A percentile compares a stretch with the other conserved stretches of the same genome.
Evolutionary conservation across 306 rosid genomes (phyloP).

Genomic region (Corylus heterophylla): DNA sequence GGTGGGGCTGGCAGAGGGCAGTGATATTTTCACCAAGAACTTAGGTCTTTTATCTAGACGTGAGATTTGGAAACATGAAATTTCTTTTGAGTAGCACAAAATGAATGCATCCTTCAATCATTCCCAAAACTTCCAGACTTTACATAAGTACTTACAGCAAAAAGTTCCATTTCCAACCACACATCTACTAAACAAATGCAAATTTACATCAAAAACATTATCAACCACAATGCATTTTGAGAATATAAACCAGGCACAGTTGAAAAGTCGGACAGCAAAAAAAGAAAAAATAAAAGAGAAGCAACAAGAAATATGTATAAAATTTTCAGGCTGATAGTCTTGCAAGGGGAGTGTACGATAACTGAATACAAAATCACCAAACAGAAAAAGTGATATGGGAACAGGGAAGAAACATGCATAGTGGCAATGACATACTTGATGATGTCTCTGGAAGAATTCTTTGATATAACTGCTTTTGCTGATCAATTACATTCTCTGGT

Average conservation of each 20-base stretch:
- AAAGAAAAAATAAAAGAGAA: not conserved
- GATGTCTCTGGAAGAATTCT: slow-evolving; percentile 78
- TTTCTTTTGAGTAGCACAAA: not conserved
- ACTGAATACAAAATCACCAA: slow-evolving; percentile 10
- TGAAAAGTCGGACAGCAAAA: not conserved
- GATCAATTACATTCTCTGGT: slow-evolving; percentile 72
- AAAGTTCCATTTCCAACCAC: not conserved
- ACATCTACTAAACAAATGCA: slow-evolving; percentile 5
- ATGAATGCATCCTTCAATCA: not conserved
- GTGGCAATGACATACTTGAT: slow-evolving; percentile 54
- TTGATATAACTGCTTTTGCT: slow-evolving; percentile 73
- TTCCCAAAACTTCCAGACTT: not conserved
- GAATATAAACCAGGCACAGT: not conserved
- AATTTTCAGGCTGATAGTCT: not conserved
- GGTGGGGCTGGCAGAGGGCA: not conserved
- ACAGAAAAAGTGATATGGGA: slow-evolving; percentile 12
- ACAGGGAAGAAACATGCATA: slow-evolving; percentile 21
- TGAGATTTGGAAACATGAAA: not conserved
- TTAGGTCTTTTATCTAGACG: not conserved
- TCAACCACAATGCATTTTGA: not conserved
- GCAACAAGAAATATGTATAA: not conserved
- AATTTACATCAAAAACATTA: not conserved
- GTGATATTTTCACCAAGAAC: not conserved
- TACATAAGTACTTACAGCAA: not conserved
- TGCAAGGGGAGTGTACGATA: not conserved